Base-by-base conservation (phyloP, 208 protist species). In the Leishmania aethiopica region DNA sequence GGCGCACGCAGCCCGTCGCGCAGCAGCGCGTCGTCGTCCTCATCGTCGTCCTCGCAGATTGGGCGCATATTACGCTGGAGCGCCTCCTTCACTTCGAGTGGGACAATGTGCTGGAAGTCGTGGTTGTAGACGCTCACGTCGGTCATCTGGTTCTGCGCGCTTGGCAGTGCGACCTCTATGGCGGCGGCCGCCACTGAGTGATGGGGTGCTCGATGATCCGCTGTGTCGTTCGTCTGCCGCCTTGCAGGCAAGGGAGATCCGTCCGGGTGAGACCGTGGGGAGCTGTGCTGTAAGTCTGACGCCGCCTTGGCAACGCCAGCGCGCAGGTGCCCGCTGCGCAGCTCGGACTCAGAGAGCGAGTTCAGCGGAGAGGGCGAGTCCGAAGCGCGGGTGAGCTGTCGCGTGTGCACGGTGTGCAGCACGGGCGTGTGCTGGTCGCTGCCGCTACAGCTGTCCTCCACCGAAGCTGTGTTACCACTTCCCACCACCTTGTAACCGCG, bases 91-190 rank as follows among this genome's bases (percentile, higher is more conserved):
- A 88, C 78, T 75, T 88, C 78, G 51, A 69, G 81, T 3, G 84
- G 80, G 64, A 90, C 75, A 37, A 90, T 79, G n/a, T 85, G 81
- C 76, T 88, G 87, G 32, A 90, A 87, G 69, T 90, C 87, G 75
- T 90, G 87, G 74, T 90, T 90, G 79, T 74, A 82, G 70, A 82
- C 57, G 28, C 66, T 87, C 28, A 57, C 67, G 69, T 86, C 83
- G 45, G 28, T 40, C 32, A 51, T 59, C n/a, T 37, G 80, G 32
- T 47, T 45, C 37, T 45, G n/a, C 37, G 78, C 55, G 32, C 8
- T n/a, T 15, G 32, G 49, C 47, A 1, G 25, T 19, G 25, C 47
- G 11, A 8, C 47, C 47, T 40, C 71, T 42, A 17, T 42, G 28
- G 17, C 35, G 73, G 73, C 5, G 15, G 2, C 22, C 19, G 72